These are phyloP conservation scores for Pinus albicaulis DNA, from an alignment of 75 land plant species.

Conservation along the genomic window DNA sequence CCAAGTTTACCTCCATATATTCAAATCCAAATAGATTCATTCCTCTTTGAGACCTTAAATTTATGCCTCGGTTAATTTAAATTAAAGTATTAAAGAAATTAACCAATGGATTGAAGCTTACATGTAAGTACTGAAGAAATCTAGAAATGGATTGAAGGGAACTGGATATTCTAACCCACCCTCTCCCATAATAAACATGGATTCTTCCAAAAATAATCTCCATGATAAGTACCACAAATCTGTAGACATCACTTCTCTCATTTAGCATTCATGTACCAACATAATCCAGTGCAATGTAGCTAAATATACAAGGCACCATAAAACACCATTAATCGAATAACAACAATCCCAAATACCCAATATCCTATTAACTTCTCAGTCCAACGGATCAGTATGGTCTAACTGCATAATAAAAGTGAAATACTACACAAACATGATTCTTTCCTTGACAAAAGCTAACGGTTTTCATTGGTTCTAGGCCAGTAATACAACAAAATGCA, in stretches of 20 bases:
- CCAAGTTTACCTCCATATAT: conserved; percentile 52
- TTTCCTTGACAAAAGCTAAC: no score
- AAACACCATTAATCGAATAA: neutral
- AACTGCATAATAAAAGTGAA: no score
- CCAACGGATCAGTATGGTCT: no score
- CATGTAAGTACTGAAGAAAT: no score
- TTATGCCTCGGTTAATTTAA: neutral
- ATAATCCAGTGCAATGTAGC: conserved; percentile 62
- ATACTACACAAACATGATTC: no score
- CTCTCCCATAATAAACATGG: conserved; percentile 40
- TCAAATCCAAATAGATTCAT: neutral
- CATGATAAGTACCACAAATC: conserved; percentile 54
- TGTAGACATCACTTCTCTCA: conserved; percentile 56
- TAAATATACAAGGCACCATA: conserved; percentile 9
- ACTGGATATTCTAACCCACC: conserved; percentile 24
- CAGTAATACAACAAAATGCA: no score
- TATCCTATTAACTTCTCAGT: no score
- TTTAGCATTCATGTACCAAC: conserved; percentile 50
- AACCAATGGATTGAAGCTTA: no score
- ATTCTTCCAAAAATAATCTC: conserved; percentile 45
- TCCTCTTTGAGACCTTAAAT: neutral
- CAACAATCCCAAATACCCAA: neutral
- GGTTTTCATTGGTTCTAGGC: no score
- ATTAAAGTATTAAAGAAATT: no score
- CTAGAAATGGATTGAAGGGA: neutral